Percentiles rank a stretch among this genome's conserved stretches.
Conservation (phyloP, 129 eudicot genomes). For the Kitagawia praeruptora region DNA sequence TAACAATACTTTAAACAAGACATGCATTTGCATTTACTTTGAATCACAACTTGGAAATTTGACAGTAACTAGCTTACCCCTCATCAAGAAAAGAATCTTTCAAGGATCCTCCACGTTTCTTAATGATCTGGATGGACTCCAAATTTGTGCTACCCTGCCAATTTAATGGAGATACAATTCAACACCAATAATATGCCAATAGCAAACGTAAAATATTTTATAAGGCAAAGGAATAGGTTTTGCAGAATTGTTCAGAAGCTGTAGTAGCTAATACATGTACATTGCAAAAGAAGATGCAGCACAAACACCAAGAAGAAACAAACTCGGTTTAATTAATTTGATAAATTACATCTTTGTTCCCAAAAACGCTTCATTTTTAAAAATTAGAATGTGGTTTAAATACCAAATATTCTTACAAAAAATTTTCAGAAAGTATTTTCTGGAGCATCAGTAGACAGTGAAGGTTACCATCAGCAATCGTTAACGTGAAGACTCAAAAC, state of each 20-base stretch:
- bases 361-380: not conserved
- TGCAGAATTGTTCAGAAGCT: not conserved
- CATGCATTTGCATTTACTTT: not conserved
- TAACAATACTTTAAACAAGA: not conserved
- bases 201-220: not conserved
- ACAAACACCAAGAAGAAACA: not conserved
- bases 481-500: not conserved
- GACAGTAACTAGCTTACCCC: conserved; percentile 40
- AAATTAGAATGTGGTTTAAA: not conserved
- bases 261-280: not conserved
- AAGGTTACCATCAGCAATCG: not conserved
- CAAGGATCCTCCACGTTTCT: conserved; percentile 89
- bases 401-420: not conserved
- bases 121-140: conserved; percentile 85
- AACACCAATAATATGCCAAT: not conserved
- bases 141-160: conserved; percentile 87
- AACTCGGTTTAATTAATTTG: not conserved
- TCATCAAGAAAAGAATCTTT: conserved; percentile 85
- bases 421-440: not conserved
- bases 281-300: not conserved
- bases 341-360: not conserved
- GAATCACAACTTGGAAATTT: not conserved
- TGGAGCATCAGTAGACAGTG: not conserved
- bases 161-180: conserved; percentile 10
- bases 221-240: not conserved